Evolutionary conservation across 768 basidiomycete species (phyloP).

Genomic region (Termitomyces sp.): DNA sequence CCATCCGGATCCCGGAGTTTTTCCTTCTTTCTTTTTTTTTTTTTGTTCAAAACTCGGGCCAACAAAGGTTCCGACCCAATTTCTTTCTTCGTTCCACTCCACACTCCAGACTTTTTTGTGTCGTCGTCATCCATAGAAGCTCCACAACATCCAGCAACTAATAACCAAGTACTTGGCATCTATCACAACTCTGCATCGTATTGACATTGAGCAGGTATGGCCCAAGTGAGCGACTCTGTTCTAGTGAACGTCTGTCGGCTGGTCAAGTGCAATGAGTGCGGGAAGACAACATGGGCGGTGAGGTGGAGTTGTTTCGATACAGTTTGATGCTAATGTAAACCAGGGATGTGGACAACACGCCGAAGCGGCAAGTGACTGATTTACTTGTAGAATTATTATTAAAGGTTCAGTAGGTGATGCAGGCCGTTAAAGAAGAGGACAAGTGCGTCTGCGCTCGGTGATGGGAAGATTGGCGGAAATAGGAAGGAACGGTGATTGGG

Average conservation of each 20-base stretch:
- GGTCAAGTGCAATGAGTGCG: conserved; percentile 56
- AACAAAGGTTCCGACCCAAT: too few relatives aligned
- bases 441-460: conserved; percentile 34
- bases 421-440: conserved; percentile 39
- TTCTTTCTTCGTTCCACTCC: too few relatives aligned
- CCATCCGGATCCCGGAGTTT: too few relatives aligned
- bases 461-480: conserved; percentile 12
- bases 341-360: conserved; percentile 72
- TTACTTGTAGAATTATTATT: too few relatives aligned
- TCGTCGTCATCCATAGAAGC: too few relatives aligned
- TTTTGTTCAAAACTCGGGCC: too few relatives aligned
- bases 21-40: too few relatives aligned
- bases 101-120: too few relatives aligned
- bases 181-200: too few relatives aligned
- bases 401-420: conserved; percentile 32
- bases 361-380: conserved; percentile 43
- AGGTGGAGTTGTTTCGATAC: conserved; percentile 13
- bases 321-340: conserved; percentile 7
- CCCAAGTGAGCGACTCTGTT: conserved; percentile 9
- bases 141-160: too few relatives aligned
- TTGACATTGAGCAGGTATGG: conserved; percentile 2
- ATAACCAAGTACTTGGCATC: too few relatives aligned
- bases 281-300: conserved; percentile 71
- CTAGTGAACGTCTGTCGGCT: conserved; percentile 50
- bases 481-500: conserved; percentile 19